Evolutionary conservation across 2,329 filamentous ascomycete species (phyloP), one percentile per base, ranked within the genome.

Genomic region (Madurella fahalii): DNA sequence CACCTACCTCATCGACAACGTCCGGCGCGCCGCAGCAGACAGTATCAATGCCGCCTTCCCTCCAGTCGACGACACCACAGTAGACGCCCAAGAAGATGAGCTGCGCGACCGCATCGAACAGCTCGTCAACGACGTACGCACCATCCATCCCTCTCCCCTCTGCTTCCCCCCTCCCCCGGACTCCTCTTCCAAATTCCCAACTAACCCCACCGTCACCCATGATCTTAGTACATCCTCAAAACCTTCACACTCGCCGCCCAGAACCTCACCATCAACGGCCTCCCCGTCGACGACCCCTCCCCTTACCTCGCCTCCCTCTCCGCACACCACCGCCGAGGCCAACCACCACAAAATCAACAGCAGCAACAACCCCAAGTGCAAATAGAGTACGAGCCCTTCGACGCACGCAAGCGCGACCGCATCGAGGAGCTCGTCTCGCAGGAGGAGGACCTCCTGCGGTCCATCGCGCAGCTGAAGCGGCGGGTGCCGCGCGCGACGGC

Each of bases 31-130:
- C 53, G 87, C 88, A 11, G 77, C 80, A 43, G 79, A 82, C 63
- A 86, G 84, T 67, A 79, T 93, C 56, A 77, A 84, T 68, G 78
- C 81, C 62, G 83, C 82, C 48, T 83, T 92, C 53, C 88, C 88
- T 20, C 82, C 82, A 0, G 79, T 84, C 32, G 81, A 82, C 0
- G 78, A 83, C 40, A 81, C 82, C 41, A 67, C 66, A 48, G 68
- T 64, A 20, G 67, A 67, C 11, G 68, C 66, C 12, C 72, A 71
- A 17, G 78, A 80, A 55, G 83, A 85, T 66, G 78, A 80, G 58
- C 69, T 86, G 63, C 75, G 83, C 52, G 74, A 74, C 57, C 73
- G 77, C 47, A 84, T 87, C 18, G 83, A 85, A 63, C 69, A 74
- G 58, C 74, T 85, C 2, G 80, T 86, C 12, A 74, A 82, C 52